These are phyloP conservation scores for Globisporangium parvum DNA, from an alignment of 352 stramenopile species.

Conservation along the genomic window DNA sequence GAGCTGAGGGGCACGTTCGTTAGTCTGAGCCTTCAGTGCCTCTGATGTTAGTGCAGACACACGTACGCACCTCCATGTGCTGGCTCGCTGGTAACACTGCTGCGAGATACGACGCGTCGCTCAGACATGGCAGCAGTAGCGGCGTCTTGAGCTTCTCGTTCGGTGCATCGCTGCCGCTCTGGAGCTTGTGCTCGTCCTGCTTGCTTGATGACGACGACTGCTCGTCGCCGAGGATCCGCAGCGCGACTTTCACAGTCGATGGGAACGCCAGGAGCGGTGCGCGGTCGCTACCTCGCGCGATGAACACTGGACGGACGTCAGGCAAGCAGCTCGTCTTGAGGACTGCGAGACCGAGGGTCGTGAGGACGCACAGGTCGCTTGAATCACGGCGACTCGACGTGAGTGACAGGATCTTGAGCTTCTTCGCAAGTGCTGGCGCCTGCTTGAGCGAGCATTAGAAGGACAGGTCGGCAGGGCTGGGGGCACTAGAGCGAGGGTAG, in stretches of 20 bases:
- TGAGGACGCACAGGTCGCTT: slow-evolving; percentile 45
- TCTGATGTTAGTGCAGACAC: neutral
- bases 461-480: neutral
- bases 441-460: neutral
- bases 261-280: slow-evolving; percentile 43
- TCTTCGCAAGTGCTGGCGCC: slow-evolving; percentile 25
- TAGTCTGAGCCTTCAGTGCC: too few species aligned
- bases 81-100: slow-evolving; percentile 38
- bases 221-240: slow-evolving; percentile 49
- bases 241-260: slow-evolving; percentile 23
- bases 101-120: slow-evolving; percentile 29
- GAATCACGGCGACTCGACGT: slow-evolving; percentile 25
- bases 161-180: slow-evolving; percentile 30
- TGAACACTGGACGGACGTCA: slow-evolving; percentile 24
- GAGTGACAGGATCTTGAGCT: slow-evolving; percentile 48
- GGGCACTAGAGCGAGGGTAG: too few species aligned
- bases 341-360: slow-evolving; percentile 46
- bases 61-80: slow-evolving; percentile 44
- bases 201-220: slow-evolving; percentile 24
- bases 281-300: slow-evolving; percentile 30
- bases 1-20: slow-evolving; percentile 24
- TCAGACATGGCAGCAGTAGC: slow-evolving; percentile 29
- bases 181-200: slow-evolving; percentile 51
- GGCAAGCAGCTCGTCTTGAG: slow-evolving; percentile 33
- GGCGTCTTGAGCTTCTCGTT: slow-evolving; percentile 35